A percentile compares a stretch with the other conserved stretches of the same genome.
phyloP scores from a whole-genome alignment of 805 yeast genomes.

The Suhomyces pyralidae region DNA sequence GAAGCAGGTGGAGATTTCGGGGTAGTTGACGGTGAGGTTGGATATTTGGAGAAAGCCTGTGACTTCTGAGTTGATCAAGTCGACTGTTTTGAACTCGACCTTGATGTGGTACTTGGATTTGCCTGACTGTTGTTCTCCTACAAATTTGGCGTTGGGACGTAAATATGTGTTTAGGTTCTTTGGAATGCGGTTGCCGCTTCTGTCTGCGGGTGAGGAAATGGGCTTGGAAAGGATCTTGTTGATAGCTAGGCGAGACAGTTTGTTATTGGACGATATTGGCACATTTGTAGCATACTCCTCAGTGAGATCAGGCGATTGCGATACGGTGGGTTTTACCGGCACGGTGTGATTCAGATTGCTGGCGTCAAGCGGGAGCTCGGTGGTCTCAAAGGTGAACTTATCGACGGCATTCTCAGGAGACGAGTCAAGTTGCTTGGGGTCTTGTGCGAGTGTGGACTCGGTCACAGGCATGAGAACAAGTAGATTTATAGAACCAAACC shows the following conservation, averaged over 20 bases:
- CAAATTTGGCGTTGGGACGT: conserved; percentile 58
- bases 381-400: background rate
- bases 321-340: background rate
- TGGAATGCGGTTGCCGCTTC: background rate
- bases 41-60: conserved; percentile 65
- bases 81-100: conserved; percentile 70
- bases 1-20: conserved; percentile 68
- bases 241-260: background rate
- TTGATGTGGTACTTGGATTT: conserved; percentile 60
- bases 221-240: background rate
- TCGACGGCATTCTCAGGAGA: background rate
- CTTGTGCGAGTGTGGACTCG: conserved; percentile 1
- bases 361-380: background rate
- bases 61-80: conserved; percentile 42
- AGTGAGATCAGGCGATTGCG: background rate
- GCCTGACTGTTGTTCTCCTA: conserved; percentile 72
- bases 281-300: background rate
- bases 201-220: background rate
- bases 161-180: conserved; percentile 37
- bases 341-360: background rate
- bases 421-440: conserved; percentile 2
- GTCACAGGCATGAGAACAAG: conserved; percentile 8
- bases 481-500: background rate
- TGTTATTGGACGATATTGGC: background rate
- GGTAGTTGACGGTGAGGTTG: conserved; percentile 60